Evolutionary conservation across 148 eudicot species (phyloP).

Genomic region (Vaccinium darrowii): DNA sequence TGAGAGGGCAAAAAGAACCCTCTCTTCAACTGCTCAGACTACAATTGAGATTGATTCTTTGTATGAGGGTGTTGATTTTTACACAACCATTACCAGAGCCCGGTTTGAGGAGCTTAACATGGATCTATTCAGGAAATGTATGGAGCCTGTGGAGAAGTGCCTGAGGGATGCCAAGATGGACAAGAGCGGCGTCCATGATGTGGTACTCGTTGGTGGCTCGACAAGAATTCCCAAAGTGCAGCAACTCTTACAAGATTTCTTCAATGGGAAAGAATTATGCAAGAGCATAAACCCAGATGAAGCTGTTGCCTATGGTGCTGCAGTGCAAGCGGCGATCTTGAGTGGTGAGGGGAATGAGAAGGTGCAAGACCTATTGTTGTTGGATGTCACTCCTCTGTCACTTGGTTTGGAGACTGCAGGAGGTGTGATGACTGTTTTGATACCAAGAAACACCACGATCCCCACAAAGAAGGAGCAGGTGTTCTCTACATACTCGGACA

Average conservation of each 20-base stretch:
- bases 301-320: conserved; percentile 42
- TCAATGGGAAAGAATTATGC: conserved; percentile 36
- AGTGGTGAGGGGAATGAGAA: conserved; percentile 30
- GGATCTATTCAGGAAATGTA: conserved; percentile 33
- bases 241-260: conserved; percentile 32
- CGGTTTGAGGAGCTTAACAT: conserved; percentile 36
- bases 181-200: conserved; percentile 28
- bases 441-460: conserved; percentile 28
- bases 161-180: conserved; percentile 40
- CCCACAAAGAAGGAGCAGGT: conserved; percentile 30
- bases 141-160: conserved; percentile 41
- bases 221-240: conserved; percentile 41
- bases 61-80: conserved; percentile 32
- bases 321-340: conserved; percentile 37
- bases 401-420: conserved; percentile 32
- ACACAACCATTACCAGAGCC: conserved; percentile 32
- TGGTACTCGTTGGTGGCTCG: conserved; percentile 40
- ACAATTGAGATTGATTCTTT: conserved; percentile 33
- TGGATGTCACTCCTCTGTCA: conserved; percentile 32
- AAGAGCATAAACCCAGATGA: conserved; percentile 37
- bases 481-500: conserved; percentile 24
- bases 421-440: conserved; percentile 34
- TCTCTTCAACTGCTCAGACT: conserved; percentile 29
- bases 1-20: conserved; percentile 37
- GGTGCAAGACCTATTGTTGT: conserved; percentile 30